Evolutionary conservation across 352 stramenopile species (phyloP), one percentile per base, ranked within the genome.

Genomic region (Phytopythium litorale): DNA sequence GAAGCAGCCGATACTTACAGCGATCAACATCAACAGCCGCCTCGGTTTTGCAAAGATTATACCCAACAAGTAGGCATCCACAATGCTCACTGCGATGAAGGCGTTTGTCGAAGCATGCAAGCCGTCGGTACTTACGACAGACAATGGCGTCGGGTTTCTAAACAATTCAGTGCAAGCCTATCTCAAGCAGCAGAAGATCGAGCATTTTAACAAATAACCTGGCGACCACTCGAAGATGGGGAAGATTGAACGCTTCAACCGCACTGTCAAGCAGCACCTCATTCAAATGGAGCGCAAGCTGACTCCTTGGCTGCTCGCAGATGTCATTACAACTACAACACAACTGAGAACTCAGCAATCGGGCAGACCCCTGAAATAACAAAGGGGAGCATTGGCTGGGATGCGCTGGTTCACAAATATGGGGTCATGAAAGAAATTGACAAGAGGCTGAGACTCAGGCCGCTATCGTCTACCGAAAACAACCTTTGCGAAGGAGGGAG

Each of bases 201-300:
- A 63, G 6, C 66, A 68, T 38, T 66, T 25, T 33, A 72, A 68
- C 60, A 62, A 62, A 7, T 52, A 65, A 49, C 7, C 37, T 48
- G 66, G 66, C 9, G 66, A 72, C 51, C 66, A 72, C 54, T 56
- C 40, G 12, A 60, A 58, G 0, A 51, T 72, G 43, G 62, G 66
- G 21, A 68, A 68, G n/a, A 72, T 72, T 11, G 66, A 72, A 48
- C 66, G 66, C 16, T 72, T 72, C 48, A 72, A 65, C 49, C 21
- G 66, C 30, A 72, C 66, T 1, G 55, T 72, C 18, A 72, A 68
- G 25, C 52, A 63, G 19, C 50, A 21, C 43, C n/a, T 72, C 18
- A 68, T 58, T 8, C 60, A 63, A 11, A 63, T 71, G 19, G 51
- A 64, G 18, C 25, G 25, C 11, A 9, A 21, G 32, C 25, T 68